Evolutionary conservation across 2,329 filamentous ascomycete genomes (phyloP), one percentile per base, ranked within the genome.

Genomic region (Esteya vermicola): DNA sequence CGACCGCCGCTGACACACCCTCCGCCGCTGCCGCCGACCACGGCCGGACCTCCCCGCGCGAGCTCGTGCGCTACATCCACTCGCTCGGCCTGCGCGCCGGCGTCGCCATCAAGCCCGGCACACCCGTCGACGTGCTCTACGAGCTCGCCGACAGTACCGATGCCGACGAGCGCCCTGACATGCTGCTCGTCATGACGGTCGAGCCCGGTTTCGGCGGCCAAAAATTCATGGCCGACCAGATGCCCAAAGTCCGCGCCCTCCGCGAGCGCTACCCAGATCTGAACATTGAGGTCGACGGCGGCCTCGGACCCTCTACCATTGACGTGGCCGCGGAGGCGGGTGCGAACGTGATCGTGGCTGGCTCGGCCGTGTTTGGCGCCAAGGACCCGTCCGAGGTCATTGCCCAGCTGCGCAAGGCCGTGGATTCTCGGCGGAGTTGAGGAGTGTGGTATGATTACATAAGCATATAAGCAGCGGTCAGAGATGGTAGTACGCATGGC

Each of bases 171-270:
- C 70, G 77, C 41, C 91, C 91, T 9, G 91, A 98, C 89, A 98
- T 98, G 91, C 86, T 94, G 28, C 77, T 98, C 16, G 75, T 98
- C 45, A 98, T 98, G 91, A 98, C 91, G 1, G 91, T 98, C 33
- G 76, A 98, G 62, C 91, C 91, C 33, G 91, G 91, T 34, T 98
- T 98, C 56, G 91, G 91, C 47, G 91, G 91, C 7, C 91, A 98
- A 58, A 95, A 94, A 56, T 98, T 98, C 69, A 96, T 96, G 86
- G 78, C 85, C 12, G 85, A 84, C 7, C 85, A 94, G 64, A 75
- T 98, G 50, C 86, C 89, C 55, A 98, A 98, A 65, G 91, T 98
- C 20, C 64, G 81, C 49, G 85, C 80, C 30, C 68, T 98, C 50
- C 77, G 91, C 44, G 65, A 79, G 55, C 77, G 75, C 53, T 98